Conservation (phyloP, 495 filamentous ascomycete species). For the Hapsidospora chrysogenum region DNA sequence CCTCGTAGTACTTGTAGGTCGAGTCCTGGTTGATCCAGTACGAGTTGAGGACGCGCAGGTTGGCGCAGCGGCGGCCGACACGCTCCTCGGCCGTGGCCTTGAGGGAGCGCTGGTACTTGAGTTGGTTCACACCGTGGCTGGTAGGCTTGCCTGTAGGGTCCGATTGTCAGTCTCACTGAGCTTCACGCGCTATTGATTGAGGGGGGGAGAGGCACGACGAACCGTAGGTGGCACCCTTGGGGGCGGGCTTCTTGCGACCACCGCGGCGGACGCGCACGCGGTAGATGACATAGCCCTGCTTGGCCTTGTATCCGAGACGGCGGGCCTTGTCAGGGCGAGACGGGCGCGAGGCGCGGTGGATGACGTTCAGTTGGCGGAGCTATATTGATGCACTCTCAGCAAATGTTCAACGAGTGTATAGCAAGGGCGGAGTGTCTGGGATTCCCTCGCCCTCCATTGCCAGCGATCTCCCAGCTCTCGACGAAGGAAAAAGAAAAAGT, state of each 20-base stretch:
- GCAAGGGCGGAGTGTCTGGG: conserved; percentile 38
- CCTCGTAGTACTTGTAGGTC: conserved; percentile 99
- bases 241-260: conserved; percentile 87
- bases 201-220: conserved; percentile 16
- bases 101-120: conserved; percentile 99
- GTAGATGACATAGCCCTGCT: conserved; percentile 99
- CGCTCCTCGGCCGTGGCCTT: conserved; percentile 96
- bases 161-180: conserved; percentile 6
- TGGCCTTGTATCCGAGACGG: conserved; percentile 99
- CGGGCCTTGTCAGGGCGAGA: conserved; percentile 99
- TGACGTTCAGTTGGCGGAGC: conserved; percentile 96
- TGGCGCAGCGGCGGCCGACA: conserved; percentile 96
- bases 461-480: no score
- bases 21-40: conserved; percentile 99
- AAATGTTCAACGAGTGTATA: conserved; percentile 99
- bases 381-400: conserved; percentile 99
- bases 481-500: no score
- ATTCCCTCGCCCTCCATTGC: no score
- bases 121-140: conserved; percentile 99
- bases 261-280: conserved; percentile 92
- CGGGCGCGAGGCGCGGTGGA: conserved; percentile 95
- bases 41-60: conserved; percentile 95
- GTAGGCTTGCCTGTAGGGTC: conserved; percentile 78
- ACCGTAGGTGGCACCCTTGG: conserved; percentile 99
- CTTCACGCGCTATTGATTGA: not conserved